Percentiles rank a stretch among this genome's conserved stretches.
These are phyloP conservation scores for Talaromyces adpressus DNA, from an alignment of 495 filamentous ascomycete genomes.

Conservation along the genomic window DNA sequence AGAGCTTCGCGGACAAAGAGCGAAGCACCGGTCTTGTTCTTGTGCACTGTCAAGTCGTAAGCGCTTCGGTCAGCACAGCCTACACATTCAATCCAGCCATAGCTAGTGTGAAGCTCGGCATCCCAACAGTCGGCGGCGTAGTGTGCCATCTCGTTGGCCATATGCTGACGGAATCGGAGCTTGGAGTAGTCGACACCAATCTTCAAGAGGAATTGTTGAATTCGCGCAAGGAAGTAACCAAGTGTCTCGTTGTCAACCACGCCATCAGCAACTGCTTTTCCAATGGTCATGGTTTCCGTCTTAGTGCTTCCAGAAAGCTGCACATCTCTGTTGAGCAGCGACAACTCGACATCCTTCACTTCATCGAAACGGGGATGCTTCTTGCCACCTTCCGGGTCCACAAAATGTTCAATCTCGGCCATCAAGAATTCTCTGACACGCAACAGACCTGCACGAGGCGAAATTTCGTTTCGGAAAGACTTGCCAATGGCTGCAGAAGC, in stretches of 20 bases:
- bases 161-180: slow-evolving; percentile 79
- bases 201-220: slow-evolving; percentile 64
- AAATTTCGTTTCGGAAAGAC: slow-evolving; percentile 70
- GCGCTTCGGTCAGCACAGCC: slow-evolving; percentile 79
- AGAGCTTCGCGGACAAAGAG: slow-evolving; percentile 63
- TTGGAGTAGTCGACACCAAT: slow-evolving; percentile 64
- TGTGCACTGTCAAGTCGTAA: slow-evolving; percentile 71
- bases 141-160: slow-evolving; percentile 78
- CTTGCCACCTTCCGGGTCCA: slow-evolving; percentile 65
- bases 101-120: slow-evolving; percentile 69
- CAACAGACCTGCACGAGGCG: slow-evolving; percentile 58
- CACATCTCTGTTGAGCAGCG: slow-evolving; percentile 61
- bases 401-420: slow-evolving; percentile 71
- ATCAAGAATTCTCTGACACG: slow-evolving; percentile 68
- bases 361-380: slow-evolving; percentile 60
- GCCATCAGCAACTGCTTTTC: slow-evolving; percentile 60
- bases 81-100: slow-evolving; percentile 84
- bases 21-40: slow-evolving; percentile 72
- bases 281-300: slow-evolving; percentile 53
- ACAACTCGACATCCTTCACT: slow-evolving; percentile 54
- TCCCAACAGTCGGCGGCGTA: slow-evolving; percentile 85
- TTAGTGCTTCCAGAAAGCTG: slow-evolving; percentile 64
- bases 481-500: slow-evolving; percentile 71
- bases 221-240: slow-evolving; percentile 80
- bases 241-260: slow-evolving; percentile 79